A percentile compares a stretch with the other conserved stretches of the same genome.
phyloP scores from a whole-genome alignment of 202 grass and related monocot genomes.

The Carex sylvatica region DNA sequence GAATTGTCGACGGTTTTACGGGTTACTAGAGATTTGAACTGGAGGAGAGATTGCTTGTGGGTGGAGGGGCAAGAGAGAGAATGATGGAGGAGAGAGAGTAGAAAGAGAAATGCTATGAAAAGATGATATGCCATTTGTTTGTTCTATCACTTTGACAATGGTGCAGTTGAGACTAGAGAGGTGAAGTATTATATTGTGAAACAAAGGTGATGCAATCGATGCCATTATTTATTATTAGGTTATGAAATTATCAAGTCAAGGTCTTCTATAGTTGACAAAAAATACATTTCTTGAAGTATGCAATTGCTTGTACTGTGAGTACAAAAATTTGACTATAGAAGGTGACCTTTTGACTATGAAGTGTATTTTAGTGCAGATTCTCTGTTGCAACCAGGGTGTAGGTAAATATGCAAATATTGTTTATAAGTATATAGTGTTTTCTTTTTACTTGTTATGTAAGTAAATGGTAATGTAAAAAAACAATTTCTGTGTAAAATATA shows the following conservation, averaged over 20 bases:
- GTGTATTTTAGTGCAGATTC: background rate
- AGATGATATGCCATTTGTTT: background rate
- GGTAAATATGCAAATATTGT: background rate
- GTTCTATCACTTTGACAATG: background rate
- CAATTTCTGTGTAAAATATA: too few relatives aligned
- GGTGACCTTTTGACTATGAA: background rate
- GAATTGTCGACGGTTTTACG: background rate
- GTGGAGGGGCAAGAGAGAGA: conserved; percentile 21
- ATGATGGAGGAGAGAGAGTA: conserved; percentile 3
- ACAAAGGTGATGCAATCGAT: background rate
- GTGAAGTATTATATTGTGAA: background rate
- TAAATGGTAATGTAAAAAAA: too few relatives aligned
- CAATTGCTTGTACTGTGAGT: background rate
- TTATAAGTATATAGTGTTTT: background rate
- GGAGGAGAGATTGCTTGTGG: conserved; percentile 21
- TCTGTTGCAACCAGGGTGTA: background rate
- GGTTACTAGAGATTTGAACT: conserved; percentile 21
- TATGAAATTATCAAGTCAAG: background rate
- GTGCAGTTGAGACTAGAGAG: background rate
- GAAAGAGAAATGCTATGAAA: background rate
- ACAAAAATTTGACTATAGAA: background rate
- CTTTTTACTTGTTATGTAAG: background rate
- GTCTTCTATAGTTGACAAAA: conserved; percentile 12
- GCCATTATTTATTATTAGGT: background rate
- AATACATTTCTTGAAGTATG: conserved; percentile 2